Percentiles rank a stretch among this genome's conserved stretches.
Conservation (phyloP, 164 flowering plant genomes). For the Annona squamosa region DNA sequence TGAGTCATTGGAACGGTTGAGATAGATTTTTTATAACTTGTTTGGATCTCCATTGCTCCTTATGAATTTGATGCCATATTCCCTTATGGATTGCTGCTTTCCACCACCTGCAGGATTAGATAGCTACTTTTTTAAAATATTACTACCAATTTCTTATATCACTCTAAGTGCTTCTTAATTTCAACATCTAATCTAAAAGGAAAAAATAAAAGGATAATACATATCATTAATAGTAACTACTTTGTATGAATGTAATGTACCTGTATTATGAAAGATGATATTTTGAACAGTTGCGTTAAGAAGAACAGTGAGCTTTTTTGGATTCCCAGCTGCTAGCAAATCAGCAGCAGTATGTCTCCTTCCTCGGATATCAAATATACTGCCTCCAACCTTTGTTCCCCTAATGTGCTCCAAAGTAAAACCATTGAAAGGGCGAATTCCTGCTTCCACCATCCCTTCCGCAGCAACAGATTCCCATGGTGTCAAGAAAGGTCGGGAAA, state of each 20-base stretch:
- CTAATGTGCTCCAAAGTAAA: constrained; percentile 31
- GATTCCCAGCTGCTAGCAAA: constrained; percentile 11
- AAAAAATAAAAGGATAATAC: background rate
- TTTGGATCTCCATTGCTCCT: background rate
- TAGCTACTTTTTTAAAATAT: background rate
- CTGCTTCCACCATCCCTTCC: constrained; percentile 28
- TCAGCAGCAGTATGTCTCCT: constrained; percentile 21
- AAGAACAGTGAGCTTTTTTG: constrained; percentile 11
- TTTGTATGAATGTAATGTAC: background rate
- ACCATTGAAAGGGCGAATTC: constrained; percentile 34
- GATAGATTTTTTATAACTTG: background rate
- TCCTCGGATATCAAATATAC: constrained; percentile 9
- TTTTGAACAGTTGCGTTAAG: constrained; percentile 17
- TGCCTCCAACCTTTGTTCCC: constrained; percentile 24
- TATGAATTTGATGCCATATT: constrained; percentile 10
- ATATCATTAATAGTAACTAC: background rate
- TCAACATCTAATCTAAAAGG: background rate
- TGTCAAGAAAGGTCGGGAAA: constrained; percentile 24
- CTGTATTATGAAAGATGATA: constrained; percentile 7
- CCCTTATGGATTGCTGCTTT: background rate
- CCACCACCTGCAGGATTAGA: constrained; percentile 3
- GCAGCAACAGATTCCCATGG: constrained; percentile 26
- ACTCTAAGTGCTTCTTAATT: background rate
- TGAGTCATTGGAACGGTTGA: constrained; percentile 7
- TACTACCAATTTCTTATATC: background rate